These are phyloP conservation scores for Macaranga tanarius DNA, from an alignment of 441 rosid species.

Conservation along the genomic window DNA sequence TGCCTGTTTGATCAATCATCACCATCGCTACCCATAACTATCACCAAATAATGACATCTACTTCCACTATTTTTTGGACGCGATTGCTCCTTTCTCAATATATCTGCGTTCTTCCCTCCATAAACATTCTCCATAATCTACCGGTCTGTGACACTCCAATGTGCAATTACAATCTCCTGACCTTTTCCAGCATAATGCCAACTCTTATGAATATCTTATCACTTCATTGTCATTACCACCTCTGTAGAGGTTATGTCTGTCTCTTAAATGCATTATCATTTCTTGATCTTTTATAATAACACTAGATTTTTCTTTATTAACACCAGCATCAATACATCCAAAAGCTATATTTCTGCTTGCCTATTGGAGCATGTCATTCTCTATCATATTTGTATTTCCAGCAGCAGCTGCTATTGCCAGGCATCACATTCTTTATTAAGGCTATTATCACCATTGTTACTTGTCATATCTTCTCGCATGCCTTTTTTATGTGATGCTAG, in stretches of 20 bases:
- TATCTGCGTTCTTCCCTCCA: no score
- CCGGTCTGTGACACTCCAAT: no score
- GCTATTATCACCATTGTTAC: not conserved
- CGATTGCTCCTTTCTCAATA: no score
- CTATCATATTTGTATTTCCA: not conserved
- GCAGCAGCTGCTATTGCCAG: not conserved
- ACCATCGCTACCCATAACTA: not conserved
- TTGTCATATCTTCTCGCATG: not conserved
- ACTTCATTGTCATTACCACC: not conserved
- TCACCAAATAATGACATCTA: no score
- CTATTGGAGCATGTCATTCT: not conserved
- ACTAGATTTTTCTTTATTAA: not conserved
- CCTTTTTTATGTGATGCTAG: not conserved
- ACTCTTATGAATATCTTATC: no score
- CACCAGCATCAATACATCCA: not conserved
- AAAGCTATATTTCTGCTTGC: not conserved
- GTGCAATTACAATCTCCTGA: no score
- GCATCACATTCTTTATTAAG: not conserved
- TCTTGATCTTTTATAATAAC: not conserved
- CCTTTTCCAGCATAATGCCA: no score
- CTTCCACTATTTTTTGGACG: no score
- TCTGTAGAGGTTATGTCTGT: not conserved
- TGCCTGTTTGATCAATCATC: not conserved
- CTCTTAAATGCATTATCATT: not conserved
- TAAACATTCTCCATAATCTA: no score